Evolutionary conservation across 2,329 filamentous ascomycete genomes (phyloP), one percentile per base, ranked within the genome.

Genomic region (Ploettnerulaceae sp.): DNA sequence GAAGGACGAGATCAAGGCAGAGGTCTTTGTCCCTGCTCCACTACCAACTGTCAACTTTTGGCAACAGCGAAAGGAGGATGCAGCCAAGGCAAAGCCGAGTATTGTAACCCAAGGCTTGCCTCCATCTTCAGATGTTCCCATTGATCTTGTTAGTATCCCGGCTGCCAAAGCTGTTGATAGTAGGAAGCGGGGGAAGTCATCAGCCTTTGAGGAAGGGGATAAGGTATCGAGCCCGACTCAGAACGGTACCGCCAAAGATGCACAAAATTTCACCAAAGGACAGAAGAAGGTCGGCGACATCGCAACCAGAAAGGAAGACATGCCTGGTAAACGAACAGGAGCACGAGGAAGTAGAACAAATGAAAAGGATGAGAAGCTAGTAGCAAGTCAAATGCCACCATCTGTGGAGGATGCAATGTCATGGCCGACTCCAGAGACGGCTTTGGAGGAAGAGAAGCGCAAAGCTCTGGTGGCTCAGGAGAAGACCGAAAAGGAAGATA

Each of bases 381-480:
- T 55, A 17, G 36, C 49, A n/a, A 63, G 62, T 11, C 60, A 66
- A 35, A 63, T 69, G 32, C 71, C 78, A 25, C 86, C 86, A 20
- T 75, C 86, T 2, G 84, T 88, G 36, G 81, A 78, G 48, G 90
- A 97, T 65, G 76, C 87, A 39, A 72, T 80, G 43, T 82, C 82
- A 15, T 98, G 93, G 93, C 93, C 93, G 12, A 97, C 91, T 2
- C 89, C 89, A 0, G 88, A 95, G 57, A 82, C 75, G 39, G 84
- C 82, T 1, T 79, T 84, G 42, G 81, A 83, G 39, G 89, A 93
- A 57, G 79, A 86, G 52, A 87, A 86, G 68, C 82, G 83, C 61
- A 89, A 88, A 66, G 68, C 73, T 1, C 73, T 79, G 43, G 75
- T 82, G 45, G 68, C 73, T 1, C 73, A 79, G 43, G 75, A 82